Percentiles rank a stretch among this genome's conserved stretches.
phyloP scores from a whole-genome alignment of 345 rosid species.

The Jatropha curcas region DNA sequence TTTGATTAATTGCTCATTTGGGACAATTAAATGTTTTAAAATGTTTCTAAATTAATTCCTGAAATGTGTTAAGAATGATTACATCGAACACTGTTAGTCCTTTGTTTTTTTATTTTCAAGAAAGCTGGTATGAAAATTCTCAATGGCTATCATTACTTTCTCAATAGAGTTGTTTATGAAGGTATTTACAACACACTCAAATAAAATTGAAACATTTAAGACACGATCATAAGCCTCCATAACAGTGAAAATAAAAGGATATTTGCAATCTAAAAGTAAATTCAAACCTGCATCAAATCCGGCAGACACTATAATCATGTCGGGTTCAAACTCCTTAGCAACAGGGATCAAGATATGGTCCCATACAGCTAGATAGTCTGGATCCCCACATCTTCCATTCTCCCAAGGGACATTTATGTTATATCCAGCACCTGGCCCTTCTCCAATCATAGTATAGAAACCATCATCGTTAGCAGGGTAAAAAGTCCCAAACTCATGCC shows the following conservation, averaged over 20 bases:
- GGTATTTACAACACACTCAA: too few relatives aligned
- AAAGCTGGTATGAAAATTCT: background rate
- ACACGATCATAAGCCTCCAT: background rate
- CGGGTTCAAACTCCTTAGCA: conserved; percentile 73
- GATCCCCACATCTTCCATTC: conserved; percentile 77
- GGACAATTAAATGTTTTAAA: background rate
- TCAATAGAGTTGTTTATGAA: too few relatives aligned
- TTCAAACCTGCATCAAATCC: conserved; percentile 94
- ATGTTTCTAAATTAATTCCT: background rate
- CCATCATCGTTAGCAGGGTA: conserved; percentile 86
- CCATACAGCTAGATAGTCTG: conserved; percentile 92
- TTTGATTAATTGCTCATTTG: background rate
- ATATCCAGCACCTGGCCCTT: conserved; percentile 87
- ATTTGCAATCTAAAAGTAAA: background rate
- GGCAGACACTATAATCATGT: conserved; percentile 75
- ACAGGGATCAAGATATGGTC: conserved; percentile 89
- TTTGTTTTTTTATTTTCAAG: too few relatives aligned
- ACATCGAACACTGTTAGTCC: background rate
- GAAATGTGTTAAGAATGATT: background rate
- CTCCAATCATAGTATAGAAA: conserved; percentile 77
- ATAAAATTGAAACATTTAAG: background rate
- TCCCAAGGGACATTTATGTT: conserved; percentile 98
- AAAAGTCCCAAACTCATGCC: conserved; percentile 85
- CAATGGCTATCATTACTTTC: background rate
- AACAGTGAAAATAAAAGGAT: background rate